A percentile compares a stretch with the other conserved stretches of the same genome.
phyloP scores from a whole-genome alignment of 352 stramenopile species.

The Elongisporangium prolatum region DNA sequence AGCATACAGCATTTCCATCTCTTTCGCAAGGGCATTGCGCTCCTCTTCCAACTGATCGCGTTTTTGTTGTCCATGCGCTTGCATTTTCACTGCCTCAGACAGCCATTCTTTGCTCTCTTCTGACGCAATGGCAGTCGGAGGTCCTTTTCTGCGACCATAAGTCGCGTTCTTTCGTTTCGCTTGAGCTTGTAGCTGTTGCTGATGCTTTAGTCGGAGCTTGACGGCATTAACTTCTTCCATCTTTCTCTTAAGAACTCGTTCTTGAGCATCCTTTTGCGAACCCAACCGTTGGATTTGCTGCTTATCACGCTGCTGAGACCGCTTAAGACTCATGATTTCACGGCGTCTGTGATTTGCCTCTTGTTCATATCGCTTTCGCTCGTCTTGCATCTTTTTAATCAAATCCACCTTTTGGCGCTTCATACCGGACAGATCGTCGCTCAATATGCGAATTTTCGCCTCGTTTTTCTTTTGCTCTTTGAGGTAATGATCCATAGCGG shows the following conservation, averaged over 20 bases:
- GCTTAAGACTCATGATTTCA: constrained; percentile 80
- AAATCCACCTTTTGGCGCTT: constrained; percentile 88
- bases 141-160: constrained; percentile 42
- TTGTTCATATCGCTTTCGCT: constrained; percentile 81
- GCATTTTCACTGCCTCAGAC: constrained; percentile 79
- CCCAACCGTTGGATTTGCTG: constrained; percentile 80
- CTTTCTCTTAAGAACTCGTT: constrained; percentile 83
- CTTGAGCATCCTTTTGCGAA: constrained; percentile 79
- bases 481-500: constrained; percentile 78
- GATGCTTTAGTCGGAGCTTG: constrained; percentile 80
- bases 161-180: constrained; percentile 59
- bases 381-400: constrained; percentile 83
- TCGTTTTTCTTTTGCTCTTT: constrained; percentile 86
- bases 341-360: constrained; percentile 71
- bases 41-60: constrained; percentile 80
- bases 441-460: constrained; percentile 76
- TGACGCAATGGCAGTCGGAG: not conserved
- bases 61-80: constrained; percentile 80
- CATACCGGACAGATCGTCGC: constrained; percentile 81
- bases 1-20: constrained; percentile 79
- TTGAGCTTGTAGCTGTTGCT: constrained; percentile 71
- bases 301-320: constrained; percentile 76
- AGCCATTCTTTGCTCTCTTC: constrained; percentile 55
- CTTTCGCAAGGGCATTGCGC: constrained; percentile 63
- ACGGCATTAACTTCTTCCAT: constrained; percentile 82